These are phyloP conservation scores for Mycena filopes DNA, from an alignment of 768 basidiomycete genomes.

Conservation along the genomic window DNA sequence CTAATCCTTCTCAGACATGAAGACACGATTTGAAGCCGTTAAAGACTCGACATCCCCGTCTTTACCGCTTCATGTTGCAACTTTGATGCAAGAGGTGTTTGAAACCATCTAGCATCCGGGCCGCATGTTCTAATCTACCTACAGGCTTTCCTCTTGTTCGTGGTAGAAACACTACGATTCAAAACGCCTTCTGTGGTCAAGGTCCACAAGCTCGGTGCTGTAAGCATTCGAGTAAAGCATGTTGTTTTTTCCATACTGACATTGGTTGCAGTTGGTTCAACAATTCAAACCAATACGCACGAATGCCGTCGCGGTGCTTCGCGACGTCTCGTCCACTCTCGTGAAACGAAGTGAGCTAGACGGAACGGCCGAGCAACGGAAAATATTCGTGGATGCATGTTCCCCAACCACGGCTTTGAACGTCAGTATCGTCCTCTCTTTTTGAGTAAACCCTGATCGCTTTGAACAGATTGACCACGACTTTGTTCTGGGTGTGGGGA, in stretches of 20 bases:
- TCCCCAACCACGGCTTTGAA: conserved; percentile 46
- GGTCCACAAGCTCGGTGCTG: conserved; percentile 76
- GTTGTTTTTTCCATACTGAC: not conserved
- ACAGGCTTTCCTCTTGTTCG: conserved; percentile 79
- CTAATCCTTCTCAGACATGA: conserved; percentile 56
- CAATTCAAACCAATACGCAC: conserved; percentile 72
- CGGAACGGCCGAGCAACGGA: conserved; percentile 62
- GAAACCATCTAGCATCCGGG: not conserved
- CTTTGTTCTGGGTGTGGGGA: conserved; percentile 67
- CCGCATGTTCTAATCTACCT: not conserved
- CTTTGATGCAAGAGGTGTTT: conserved; percentile 77
- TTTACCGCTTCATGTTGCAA: conserved; percentile 77
- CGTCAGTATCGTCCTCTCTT: conserved; percentile 35
- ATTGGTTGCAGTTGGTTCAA: conserved; percentile 63
- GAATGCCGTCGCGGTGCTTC: conserved; percentile 61
- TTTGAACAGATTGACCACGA: conserved; percentile 68
- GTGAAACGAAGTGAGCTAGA: conserved; percentile 62
- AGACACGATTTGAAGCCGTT: conserved; percentile 58
- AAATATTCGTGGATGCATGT: conserved; percentile 63
- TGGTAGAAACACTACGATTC: conserved; percentile 78
- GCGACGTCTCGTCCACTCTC: conserved; percentile 66
- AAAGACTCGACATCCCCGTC: conserved; percentile 55
- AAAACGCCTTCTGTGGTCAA: conserved; percentile 76
- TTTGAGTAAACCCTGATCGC: conserved; percentile 5
- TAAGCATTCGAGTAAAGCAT: conserved; percentile 48